Evolutionary conservation across 2,329 filamentous ascomycete genomes (phyloP).

Genomic region (Pyrenochaeta sp.): DNA sequence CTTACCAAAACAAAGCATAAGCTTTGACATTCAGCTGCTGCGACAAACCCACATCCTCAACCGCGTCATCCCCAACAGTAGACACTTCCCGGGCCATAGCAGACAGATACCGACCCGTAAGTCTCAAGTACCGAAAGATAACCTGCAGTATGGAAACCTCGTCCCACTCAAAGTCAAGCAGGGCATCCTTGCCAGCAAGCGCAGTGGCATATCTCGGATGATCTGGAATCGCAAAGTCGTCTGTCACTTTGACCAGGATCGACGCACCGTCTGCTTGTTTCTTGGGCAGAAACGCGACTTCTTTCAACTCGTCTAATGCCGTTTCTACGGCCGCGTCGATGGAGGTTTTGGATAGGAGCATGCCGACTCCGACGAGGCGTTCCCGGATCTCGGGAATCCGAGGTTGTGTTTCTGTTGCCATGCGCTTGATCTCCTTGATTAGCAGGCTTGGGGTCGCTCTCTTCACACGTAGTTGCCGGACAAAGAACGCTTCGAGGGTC

Average conservation of each 20-base stretch:
- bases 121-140: slow-evolving; percentile 15
- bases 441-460: slow-evolving; percentile 21
- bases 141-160: slow-evolving; percentile 22
- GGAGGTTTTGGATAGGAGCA: slow-evolving; percentile 10
- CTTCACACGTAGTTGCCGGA: slow-evolving; percentile 13
- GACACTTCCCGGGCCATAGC: slow-evolving; percentile 18
- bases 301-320: slow-evolving; percentile 14
- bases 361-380: slow-evolving; percentile 20
- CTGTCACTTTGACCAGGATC: slow-evolving; percentile 11
- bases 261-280: background rate
- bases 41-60: slow-evolving; percentile 8
- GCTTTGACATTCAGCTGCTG: slow-evolving; percentile 17
- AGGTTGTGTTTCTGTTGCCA: slow-evolving; percentile 11
- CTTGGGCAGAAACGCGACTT: slow-evolving; percentile 22
- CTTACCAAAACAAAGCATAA: slow-evolving; percentile 31
- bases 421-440: slow-evolving; percentile 17
- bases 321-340: slow-evolving; percentile 6
- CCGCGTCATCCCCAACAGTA: slow-evolving; percentile 6
- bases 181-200: slow-evolving; percentile 4
- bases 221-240: slow-evolving; percentile 24
- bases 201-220: slow-evolving; percentile 21
- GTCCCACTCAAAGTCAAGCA: slow-evolving; percentile 23
- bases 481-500: slow-evolving; percentile 9
- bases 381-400: slow-evolving; percentile 11
- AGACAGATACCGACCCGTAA: slow-evolving; percentile 23